phyloP scores from a whole-genome alignment of 768 basidiomycete species.

The Trametes gibbosa region DNA sequence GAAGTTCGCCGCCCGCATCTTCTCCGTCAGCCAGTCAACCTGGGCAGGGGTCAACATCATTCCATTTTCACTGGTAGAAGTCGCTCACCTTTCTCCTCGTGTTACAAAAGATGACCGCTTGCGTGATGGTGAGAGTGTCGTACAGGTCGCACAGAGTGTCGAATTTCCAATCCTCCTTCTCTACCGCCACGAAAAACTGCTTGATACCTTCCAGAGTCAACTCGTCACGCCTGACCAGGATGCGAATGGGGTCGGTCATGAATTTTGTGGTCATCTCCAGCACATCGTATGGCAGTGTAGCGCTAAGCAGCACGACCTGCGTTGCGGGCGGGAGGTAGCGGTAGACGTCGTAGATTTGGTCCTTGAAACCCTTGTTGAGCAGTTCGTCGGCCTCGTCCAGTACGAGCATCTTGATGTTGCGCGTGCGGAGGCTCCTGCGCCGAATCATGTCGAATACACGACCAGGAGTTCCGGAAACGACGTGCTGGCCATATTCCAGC shows the following conservation, averaged over 20 bases:
- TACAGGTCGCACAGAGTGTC: conserved; percentile 97
- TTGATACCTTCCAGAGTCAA: conserved; percentile 96
- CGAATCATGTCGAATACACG: conserved; percentile 99
- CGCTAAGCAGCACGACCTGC: conserved; percentile 94
- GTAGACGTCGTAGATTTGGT: conserved; percentile 99
- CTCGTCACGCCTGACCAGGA: conserved; percentile 99
- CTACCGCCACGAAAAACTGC: conserved; percentile 97
- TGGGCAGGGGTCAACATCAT: conserved; percentile 26
- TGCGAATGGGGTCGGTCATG: conserved; percentile 98
- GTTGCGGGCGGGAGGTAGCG: conserved; percentile 96
- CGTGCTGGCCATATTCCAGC: conserved; percentile 95
- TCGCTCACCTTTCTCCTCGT: conserved; percentile 84
- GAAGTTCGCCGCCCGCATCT: conserved; percentile 98
- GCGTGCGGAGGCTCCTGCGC: conserved; percentile 85
- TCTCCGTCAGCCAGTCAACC: conserved; percentile 99
- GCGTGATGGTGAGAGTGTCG: conserved; percentile 97
- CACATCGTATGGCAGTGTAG: conserved; percentile 94
- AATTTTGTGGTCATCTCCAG: conserved; percentile 99
- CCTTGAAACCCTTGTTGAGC: conserved; percentile 97
- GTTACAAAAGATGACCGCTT: conserved; percentile 99
- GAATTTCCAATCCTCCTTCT: conserved; percentile 99
- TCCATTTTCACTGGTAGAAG: not conserved
- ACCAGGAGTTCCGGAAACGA: conserved; percentile 95
- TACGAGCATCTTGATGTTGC: conserved; percentile 97
- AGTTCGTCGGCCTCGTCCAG: conserved; percentile 96